These are phyloP conservation scores for Anisodus acutangulus DNA, from an alignment of 257 asterid species.

Conservation along the genomic window DNA sequence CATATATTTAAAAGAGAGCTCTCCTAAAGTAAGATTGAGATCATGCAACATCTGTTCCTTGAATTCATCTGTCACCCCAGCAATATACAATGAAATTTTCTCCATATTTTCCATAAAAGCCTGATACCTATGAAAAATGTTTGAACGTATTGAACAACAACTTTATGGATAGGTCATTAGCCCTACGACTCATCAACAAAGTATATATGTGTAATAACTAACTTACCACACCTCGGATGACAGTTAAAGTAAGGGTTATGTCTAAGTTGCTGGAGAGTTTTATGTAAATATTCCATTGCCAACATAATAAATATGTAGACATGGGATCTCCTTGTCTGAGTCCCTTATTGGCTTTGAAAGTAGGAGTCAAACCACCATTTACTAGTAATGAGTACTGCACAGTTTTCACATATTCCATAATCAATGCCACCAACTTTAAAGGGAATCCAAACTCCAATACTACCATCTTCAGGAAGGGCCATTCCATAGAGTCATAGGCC, in stretches of 20 bases:
- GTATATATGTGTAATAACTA: not conserved
- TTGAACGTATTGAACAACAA: not conserved
- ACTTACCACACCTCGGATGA: not conserved
- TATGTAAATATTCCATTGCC: not conserved
- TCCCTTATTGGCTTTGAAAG: no score
- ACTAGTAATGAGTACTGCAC: no score
- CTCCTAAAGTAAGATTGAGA: not conserved
- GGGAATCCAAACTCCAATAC: no score
- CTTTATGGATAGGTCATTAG: not conserved
- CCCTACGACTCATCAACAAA: not conserved
- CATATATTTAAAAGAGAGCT: not conserved
- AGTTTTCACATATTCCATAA: no score
- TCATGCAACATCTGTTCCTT: not conserved
- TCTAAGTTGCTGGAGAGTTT: not conserved
- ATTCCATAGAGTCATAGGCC: no score
- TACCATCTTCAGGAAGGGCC: no score
- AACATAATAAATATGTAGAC: no score
- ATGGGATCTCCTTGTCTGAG: no score
- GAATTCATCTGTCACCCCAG: not conserved
- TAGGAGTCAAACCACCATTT: no score
- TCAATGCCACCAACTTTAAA: no score
- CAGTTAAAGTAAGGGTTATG: not conserved
- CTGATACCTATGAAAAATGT: not conserved
- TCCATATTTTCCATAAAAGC: not conserved
- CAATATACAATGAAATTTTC: not conserved